These are phyloP conservation scores for Fusarium tricinctum DNA, from an alignment of 2,329 filamentous ascomycete species.

Conservation along the genomic window DNA sequence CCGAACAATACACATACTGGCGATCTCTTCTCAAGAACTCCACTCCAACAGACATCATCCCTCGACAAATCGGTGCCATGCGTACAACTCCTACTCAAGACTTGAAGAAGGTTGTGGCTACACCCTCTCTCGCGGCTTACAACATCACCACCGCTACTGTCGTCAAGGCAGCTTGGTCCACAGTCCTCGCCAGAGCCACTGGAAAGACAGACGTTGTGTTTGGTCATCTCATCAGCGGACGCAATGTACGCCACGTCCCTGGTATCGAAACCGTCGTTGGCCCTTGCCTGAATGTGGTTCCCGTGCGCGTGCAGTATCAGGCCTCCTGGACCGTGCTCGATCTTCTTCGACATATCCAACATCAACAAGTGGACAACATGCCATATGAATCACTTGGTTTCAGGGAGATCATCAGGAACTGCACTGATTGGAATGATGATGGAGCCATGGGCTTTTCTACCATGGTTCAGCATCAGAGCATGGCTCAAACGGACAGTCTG, in stretches of 20 bases:
- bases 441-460: slow-evolving; percentile 41
- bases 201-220: slow-evolving; percentile 49
- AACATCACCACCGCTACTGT: slow-evolving; percentile 55
- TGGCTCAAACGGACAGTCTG: slow-evolving; percentile 28
- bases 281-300: slow-evolving; percentile 36
- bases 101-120: slow-evolving; percentile 12
- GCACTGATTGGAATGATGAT: slow-evolving; percentile 42
- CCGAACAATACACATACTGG: slow-evolving; percentile 30
- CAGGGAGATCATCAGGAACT: slow-evolving; percentile 43
- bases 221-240: slow-evolving; percentile 38
- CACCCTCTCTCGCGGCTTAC: slow-evolving; percentile 29
- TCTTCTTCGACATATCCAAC: slow-evolving; percentile 57
- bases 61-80: background rate
- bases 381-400: slow-evolving; percentile 47
- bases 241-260: slow-evolving; percentile 14
- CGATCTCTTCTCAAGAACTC: slow-evolving; percentile 15
- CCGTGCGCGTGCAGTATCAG: slow-evolving; percentile 28
- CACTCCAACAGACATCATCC: slow-evolving; percentile 18
- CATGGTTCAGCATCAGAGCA: slow-evolving; percentile 48
- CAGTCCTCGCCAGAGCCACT: slow-evolving; percentile 55
- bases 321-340: slow-evolving; percentile 52
- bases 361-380: slow-evolving; percentile 55
- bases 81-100: slow-evolving; percentile 13
- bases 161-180: slow-evolving; percentile 62
- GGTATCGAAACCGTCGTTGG: slow-evolving; percentile 34